These are phyloP conservation scores for Medakamo hakoo DNA, from an alignment of 139 green algal genomes.

Conservation along the genomic window DNA sequence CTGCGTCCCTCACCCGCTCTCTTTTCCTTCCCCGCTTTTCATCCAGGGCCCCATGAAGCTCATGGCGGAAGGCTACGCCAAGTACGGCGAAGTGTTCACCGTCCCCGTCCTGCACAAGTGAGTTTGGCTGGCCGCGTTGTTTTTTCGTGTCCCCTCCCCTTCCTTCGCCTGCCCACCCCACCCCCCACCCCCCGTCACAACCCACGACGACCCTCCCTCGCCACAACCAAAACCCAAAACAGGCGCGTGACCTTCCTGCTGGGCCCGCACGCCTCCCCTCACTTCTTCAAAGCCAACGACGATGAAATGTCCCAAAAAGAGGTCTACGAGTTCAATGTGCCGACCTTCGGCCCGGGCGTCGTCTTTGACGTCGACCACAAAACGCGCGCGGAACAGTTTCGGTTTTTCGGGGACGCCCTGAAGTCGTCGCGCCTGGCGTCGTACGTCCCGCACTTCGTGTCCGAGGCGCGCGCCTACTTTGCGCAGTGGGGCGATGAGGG, in stretches of 20 bases:
- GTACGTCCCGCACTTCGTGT: slow-evolving; percentile 81
- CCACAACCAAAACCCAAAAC: no score
- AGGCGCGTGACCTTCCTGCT: slow-evolving; percentile 92
- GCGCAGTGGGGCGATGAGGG: slow-evolving; percentile 68
- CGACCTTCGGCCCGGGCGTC: slow-evolving; percentile 90
- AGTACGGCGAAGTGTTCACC: slow-evolving; percentile 84
- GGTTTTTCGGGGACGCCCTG: slow-evolving; percentile 86
- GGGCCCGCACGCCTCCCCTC: slow-evolving; percentile 60
- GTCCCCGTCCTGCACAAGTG: slow-evolving; percentile 92
- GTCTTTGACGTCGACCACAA: slow-evolving; percentile 97
- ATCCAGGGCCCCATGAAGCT: slow-evolving; percentile 65
- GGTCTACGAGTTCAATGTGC: slow-evolving; percentile 96
- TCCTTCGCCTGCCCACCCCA: no score
- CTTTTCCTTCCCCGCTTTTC: neutral
- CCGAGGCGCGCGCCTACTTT: slow-evolving; percentile 84
- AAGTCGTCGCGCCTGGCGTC: slow-evolving; percentile 64
- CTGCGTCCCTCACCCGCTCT: neutral
- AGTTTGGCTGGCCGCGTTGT: no score
- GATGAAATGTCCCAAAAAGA: slow-evolving; percentile 82
- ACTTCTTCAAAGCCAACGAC: slow-evolving; percentile 95
- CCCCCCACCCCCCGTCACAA: no score
- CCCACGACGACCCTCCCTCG: no score
- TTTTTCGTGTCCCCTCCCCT: no score
- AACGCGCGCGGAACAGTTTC: slow-evolving; percentile 86
- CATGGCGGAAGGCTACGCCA: slow-evolving; percentile 60